Evolutionary conservation across 2,329 filamentous ascomycete species (phyloP), one percentile per base, ranked within the genome.

Genomic region (Reticulascus tulasneorum): DNA sequence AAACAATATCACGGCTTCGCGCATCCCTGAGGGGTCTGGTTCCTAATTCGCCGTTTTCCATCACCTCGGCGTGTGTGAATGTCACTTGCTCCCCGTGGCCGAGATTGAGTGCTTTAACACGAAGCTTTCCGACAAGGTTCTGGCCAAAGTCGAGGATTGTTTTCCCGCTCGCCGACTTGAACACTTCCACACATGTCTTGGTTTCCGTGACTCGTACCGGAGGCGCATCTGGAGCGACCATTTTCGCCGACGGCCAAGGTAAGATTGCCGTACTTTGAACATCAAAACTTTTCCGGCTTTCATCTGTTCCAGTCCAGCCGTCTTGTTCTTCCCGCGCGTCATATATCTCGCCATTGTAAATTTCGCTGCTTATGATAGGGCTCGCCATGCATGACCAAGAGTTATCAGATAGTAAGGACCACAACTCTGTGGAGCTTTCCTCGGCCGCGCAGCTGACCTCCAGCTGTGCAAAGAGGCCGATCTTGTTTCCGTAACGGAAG

Each of bases 151-250:
- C 38, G 15, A 79, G 43, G 5, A 77, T 54, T 0, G 56, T 66
- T 45, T 72, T 72, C 5, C 70, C 69, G 4, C 51, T 52, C 3
- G 54, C 54, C 12, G 52, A 59, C 0, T 33, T 54, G 13, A 62
- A 48, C 22, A 61, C 21, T 11, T 47, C 32, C 5, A 42, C 11
- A 5, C 56, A 41, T 5, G 35, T 15, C 12, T 37, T 32, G n/a
- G 31, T 33, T 23, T 58, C 48, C 4, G 50, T 39, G 16, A 50
- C 47, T 11, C 51, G 47, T 17, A 62, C 56, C 4, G 58, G 58
- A 3, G 56, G 51, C 1, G 54, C 56, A 32, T 61, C 56, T 4
- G 55, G 55, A 5, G 58, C 46, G 10, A 50, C 37, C 13, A 62
- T 48, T 41, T 47, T 44, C 17, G 46, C 32, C 5, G 39, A 37